Evolutionary conservation across 139 green algal genomes (phyloP), one percentile per base, ranked within the genome.

Genomic region (Yamagishiella unicocca): DNA sequence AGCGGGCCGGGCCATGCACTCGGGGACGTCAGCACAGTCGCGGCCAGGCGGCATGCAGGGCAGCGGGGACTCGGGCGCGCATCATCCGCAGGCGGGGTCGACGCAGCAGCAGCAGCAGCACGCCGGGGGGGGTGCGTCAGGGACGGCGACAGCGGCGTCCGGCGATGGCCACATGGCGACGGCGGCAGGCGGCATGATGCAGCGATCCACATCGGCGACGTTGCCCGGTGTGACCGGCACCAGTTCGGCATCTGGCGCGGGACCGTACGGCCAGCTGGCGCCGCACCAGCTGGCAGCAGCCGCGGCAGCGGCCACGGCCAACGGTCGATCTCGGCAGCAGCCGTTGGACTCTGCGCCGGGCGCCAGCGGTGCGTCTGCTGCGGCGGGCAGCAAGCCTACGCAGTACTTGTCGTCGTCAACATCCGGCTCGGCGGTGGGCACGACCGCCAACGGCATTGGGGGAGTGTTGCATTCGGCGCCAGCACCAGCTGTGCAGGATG

Each of bases 121-220:
- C 8, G 58, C 81, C 37, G 87, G 79, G 12, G 70, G 53, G 37
- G n/a, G 40, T 24, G 85, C 6, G 3, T n/a, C 19, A 3, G 61
- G 40, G 27, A 35, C 35, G 12, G 31, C 42, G 42, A 27, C 58
- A 64, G 38, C 35, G 42, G 19, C 40, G n/a, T 54, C 79, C 7
- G 40, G 40, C 4, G 79, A 53, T 1, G n/a, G 25, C 31, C 67
- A 38, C 80, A 40, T 68, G 62, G 76, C 40, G 50, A 40, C 38
- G 68, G 62, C 35, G 76, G 64, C 29, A 2, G 37, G 54, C 27
- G 37, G 40, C 66, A 55, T 67, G n/a, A 78, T 75, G 70, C 87
- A 87, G 45, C 87, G 82, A 17, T 87, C 82, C 3, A 43, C 82
- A 14, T 87, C 82, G 27, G 82, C 82, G 1, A 87, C 82, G 31